Conservation (phyloP, 2,329 filamentous ascomycete genomes). For the Arthroderma sp. region DNA sequence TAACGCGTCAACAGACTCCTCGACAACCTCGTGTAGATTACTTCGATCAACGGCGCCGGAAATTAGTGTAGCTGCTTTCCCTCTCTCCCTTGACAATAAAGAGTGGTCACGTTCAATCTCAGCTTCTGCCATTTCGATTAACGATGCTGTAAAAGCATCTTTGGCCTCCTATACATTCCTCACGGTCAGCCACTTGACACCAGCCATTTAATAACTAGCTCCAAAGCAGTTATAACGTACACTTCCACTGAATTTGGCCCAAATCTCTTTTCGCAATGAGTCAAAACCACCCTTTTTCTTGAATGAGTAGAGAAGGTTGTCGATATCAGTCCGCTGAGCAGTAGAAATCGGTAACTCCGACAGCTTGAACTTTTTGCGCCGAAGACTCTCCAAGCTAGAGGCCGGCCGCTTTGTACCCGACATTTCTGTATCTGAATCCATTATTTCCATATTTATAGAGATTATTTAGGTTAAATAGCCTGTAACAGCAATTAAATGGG, state of each 20-base stretch:
- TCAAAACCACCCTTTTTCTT: constrained; percentile 57
- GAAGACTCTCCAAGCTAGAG: constrained; percentile 18
- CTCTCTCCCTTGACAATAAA: constrained; percentile 47
- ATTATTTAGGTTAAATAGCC: neutral
- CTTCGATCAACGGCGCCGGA: constrained; percentile 52
- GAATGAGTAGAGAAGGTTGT: constrained; percentile 48
- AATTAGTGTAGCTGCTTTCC: constrained; percentile 49
- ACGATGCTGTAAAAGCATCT: constrained; percentile 36
- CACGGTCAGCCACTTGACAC: neutral
- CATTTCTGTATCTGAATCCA: constrained; percentile 17
- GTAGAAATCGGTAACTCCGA: constrained; percentile 49
- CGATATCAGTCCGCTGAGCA: constrained; percentile 45
- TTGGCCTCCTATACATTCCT: constrained; percentile 35
- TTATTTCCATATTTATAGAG: constrained; percentile 16
- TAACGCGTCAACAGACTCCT: constrained; percentile 41
- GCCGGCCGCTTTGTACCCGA: constrained; percentile 18
- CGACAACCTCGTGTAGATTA: constrained; percentile 47
- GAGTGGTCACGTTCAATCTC: constrained; percentile 52
- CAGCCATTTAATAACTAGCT: neutral
- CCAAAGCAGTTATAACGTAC: constrained; percentile 24
- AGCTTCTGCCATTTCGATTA: constrained; percentile 43
- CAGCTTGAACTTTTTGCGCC: constrained; percentile 41
- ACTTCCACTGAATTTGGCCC: constrained; percentile 44
- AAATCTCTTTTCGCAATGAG: constrained; percentile 46
- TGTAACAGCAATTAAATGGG: neutral